Conservation (phyloP, 148 eudicot species). For the Bassia scoparia region DNA sequence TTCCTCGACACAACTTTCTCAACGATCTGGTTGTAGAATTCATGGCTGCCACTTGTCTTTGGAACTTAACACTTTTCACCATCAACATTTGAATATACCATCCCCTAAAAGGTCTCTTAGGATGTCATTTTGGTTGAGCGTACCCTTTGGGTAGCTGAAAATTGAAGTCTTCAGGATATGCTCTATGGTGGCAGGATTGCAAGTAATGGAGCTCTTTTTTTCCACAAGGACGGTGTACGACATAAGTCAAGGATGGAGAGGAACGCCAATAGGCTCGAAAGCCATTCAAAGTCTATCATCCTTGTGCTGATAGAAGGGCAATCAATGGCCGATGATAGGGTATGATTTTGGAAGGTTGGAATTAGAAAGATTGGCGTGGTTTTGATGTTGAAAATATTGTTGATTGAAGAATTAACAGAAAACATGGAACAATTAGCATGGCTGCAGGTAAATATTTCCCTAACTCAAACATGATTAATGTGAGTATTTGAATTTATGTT, state of each 20-base stretch:
- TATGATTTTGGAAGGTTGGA: constrained; percentile 21
- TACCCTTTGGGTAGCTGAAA: constrained; percentile 39
- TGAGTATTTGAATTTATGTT: no score
- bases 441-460: no score
- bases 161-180: constrained; percentile 24
- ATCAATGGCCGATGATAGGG: constrained; percentile 24
- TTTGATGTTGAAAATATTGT: no score
- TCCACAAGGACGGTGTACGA: constrained; percentile 16
- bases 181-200: constrained; percentile 15
- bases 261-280: constrained; percentile 11
- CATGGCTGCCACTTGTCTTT: constrained; percentile 43
- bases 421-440: no score
- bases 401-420: no score
- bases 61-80: constrained; percentile 47
- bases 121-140: neutral
- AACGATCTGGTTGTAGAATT: constrained; percentile 41
- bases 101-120: constrained; percentile 37
- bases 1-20: constrained; percentile 36
- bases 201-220: constrained; percentile 11
- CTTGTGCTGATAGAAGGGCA: constrained; percentile 10
- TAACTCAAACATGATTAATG: no score
- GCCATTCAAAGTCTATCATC: constrained; percentile 25
- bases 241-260: constrained; percentile 4
- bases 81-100: constrained; percentile 41
- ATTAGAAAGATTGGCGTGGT: no score